Base-by-base conservation (phyloP, 495 filamentous ascomycete species). In the Aspergillus baeticus region DNA sequence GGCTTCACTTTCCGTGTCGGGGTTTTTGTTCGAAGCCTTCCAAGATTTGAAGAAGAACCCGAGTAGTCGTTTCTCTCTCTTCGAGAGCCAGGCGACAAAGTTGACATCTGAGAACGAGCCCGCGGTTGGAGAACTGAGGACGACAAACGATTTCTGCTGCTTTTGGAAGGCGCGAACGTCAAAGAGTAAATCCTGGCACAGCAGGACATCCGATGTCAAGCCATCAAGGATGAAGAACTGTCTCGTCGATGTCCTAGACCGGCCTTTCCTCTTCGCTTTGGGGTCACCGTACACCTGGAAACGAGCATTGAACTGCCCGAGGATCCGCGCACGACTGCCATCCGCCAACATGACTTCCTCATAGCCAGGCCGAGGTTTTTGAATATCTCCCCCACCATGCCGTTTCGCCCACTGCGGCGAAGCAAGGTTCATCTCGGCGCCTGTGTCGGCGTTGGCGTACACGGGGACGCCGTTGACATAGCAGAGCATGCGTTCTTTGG, bases 401-500 rank as follows among this genome's bases (percentile, higher is more conserved):
- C 15, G 31, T 34, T 26, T 26, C 1, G 45, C 45, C 45, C 26
- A 49, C n/a, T 15, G 3, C 5, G 45, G 45, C n/a, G 45, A 49
- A 5, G 45, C 45, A 15, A 49, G 45, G 11, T 49, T 49, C 45
- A 49, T 49, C 15, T 49, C 45, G n/a, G 45, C 45, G 23, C 45
- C 45, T 8, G 45, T 49, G 45, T 49, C 45, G 6, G 45, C 45
- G 29, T 49, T 49, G 5, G 45, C 45, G 31, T 49, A 49, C 10
- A 49, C 45, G 13, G 45, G 45, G 15, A 49, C 6, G 15, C 29
- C 45, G 20, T 49, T 18, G n/a, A 49, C 23, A 18, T 35, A 49
- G 45, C 45, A 49, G n/a, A 23, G 45, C 6, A 49, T 14, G 8
- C 45, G 45, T 29, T 49, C 23, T 29, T 49, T 49, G n/a, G 45